These are phyloP conservation scores for Entomophthora muscae DNA, from an alignment of 371 early-diverging fungal genomes.

Conservation along the genomic window DNA sequence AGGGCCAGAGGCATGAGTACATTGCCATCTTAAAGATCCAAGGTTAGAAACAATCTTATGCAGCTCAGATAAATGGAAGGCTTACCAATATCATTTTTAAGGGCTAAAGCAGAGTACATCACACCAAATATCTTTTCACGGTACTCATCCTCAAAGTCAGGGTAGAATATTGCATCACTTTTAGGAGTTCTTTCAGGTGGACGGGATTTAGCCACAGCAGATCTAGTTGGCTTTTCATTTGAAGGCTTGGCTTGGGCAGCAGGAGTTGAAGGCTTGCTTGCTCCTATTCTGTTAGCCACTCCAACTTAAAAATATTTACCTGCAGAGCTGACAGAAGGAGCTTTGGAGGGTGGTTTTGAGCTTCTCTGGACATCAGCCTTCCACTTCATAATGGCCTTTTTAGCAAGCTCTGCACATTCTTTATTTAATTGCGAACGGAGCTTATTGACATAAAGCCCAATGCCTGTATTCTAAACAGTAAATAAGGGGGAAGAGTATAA, in stretches of 20 bases:
- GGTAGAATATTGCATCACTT: constrained; percentile 35
- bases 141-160: constrained; percentile 39
- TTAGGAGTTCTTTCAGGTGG: constrained; percentile 30
- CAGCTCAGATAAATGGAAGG: not conserved
- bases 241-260: no score
- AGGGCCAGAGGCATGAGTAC: constrained; percentile 35
- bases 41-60: not conserved
- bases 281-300: no score
- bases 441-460: not conserved
- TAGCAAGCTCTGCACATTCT: not conserved
- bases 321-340: not conserved
- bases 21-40: constrained; percentile 20
- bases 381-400: not conserved
- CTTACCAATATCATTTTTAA: constrained; percentile 46
- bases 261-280: no score
- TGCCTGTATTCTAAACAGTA: not conserved
- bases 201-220: not conserved
- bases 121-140: constrained; percentile 75
- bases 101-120: constrained; percentile 60
- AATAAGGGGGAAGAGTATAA: not conserved
- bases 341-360: not conserved
- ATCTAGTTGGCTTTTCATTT: no score
- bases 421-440: not conserved
- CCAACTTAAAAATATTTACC: no score
- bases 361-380: not conserved